A percentile compares a stretch with the other conserved stretches of the same genome.
These are phyloP conservation scores for Colletotrichum sansevieriae DNA, from an alignment of 2,329 filamentous ascomycete genomes.

Conservation along the genomic window DNA sequence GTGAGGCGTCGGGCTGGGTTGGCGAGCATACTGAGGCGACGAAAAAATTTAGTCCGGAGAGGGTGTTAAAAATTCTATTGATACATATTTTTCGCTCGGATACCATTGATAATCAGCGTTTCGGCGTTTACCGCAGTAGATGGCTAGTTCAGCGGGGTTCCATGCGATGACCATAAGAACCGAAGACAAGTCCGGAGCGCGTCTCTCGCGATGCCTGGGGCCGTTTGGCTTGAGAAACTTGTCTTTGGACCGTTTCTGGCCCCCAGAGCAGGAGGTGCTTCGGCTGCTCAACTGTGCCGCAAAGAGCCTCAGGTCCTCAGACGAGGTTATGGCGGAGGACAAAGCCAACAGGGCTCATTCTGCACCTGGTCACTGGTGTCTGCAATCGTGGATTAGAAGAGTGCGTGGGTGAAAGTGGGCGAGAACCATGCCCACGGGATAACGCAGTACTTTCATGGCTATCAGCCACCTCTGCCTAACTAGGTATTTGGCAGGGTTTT, in stretches of 20 bases:
- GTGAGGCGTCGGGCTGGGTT: constrained; percentile 11
- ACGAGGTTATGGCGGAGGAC: constrained; percentile 20
- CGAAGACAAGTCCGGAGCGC: constrained; percentile 22
- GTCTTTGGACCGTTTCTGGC: constrained; percentile 26
- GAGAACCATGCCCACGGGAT: too few species aligned
- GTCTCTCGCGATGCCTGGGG: neutral
- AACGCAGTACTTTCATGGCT: too few species aligned
- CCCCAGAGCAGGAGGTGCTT: constrained; percentile 24
- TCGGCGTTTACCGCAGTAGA: constrained; percentile 23
- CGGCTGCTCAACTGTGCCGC: constrained; percentile 28
- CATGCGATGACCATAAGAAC: constrained; percentile 26
- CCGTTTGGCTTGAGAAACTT: constrained; percentile 13
- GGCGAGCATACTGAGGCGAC: too few species aligned
- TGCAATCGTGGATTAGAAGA: too few species aligned
- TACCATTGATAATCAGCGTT: constrained; percentile 14
- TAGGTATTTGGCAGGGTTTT: neutral
- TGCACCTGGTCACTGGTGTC: too few species aligned
- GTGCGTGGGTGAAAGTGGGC: neutral
- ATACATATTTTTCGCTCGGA: neutral
- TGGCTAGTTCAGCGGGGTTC: constrained; percentile 32
- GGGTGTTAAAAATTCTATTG: neutral
- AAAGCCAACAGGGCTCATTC: too few species aligned
- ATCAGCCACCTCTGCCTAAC: too few species aligned
- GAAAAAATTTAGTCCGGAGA: neutral
- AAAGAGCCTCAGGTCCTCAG: constrained; percentile 15